Base-by-base conservation (phyloP, 768 basidiomycete species). In the Holtermannia corniformis region DNA sequence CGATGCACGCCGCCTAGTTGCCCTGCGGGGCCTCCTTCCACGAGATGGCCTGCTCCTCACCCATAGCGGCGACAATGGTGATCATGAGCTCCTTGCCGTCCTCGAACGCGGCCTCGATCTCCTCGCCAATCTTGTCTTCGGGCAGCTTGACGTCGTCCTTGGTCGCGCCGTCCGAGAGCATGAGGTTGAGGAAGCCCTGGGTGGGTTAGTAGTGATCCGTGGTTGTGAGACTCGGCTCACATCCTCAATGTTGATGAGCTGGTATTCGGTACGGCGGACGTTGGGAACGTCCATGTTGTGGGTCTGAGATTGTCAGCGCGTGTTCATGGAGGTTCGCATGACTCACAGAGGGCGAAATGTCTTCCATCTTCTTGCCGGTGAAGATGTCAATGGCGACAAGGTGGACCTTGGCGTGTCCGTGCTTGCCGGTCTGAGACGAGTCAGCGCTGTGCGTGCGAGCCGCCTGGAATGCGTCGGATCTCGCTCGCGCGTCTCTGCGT, bases 261-360 rank as follows among this genome's bases (percentile, higher is more conserved):
- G 80, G 80, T 83, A 97, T 82, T 99, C 95, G 56, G 76, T 79
- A 73, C 93, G 87, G 46, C 24, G 57, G 72, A 99, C 90, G 76
- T 95, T 87, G 74, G 93, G 93, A 68, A 95, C 93, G 64, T 96
- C 92, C 88, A 99, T 91, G 80, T 99, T 99, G 82, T 99, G 95
- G 73, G 93, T 99, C 71, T 90, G 74, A 90, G 87, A 80, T 88
- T 59, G 48, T 19, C 49, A 58, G 16, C 46, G 56, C 54, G n/a
- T 25, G 32, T 40, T 19, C 12, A 5, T 12, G 42, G 16, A 23
- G 28, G 21, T 41, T 12, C 42, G 28, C 24, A 25, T 25, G 13
- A 46, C 58, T 42, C 14, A 61, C 47, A 47, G 64, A 70, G 44
- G 71, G 59, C 41, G 59, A 58, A 56, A 62, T 61, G 78, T 83